phyloP scores from a whole-genome alignment of 1,139 yeast genomes.

The Hyphopichia wangnamkhiaoensis region DNA sequence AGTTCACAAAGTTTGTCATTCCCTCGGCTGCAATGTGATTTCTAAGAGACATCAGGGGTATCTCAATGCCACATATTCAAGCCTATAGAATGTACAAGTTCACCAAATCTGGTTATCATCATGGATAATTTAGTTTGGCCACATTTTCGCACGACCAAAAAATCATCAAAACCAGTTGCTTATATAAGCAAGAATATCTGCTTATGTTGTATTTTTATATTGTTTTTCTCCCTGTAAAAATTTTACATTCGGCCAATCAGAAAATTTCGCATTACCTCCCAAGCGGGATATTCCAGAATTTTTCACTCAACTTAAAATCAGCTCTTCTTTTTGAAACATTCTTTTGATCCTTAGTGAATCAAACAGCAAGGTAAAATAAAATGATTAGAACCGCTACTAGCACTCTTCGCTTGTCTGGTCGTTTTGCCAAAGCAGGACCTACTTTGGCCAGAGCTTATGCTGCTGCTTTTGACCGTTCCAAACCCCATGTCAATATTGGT shows the following conservation, averaged over 20 bases:
- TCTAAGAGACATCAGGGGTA: no score
- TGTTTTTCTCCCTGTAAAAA: background rate
- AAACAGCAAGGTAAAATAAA: conserved; percentile 3
- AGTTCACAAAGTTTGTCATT: no score
- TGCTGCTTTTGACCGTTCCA: conserved; percentile 83
- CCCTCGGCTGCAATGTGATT: no score
- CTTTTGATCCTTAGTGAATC: background rate
- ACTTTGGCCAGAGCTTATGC: conserved; percentile 53
- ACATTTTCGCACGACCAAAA: no score
- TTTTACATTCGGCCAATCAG: background rate
- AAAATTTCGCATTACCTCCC: background rate
- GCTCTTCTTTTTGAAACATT: background rate
- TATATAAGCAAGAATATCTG: no score
- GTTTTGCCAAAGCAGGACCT: conserved; percentile 22
- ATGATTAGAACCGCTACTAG: conserved; percentile 26
- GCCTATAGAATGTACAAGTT: no score
- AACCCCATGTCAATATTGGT: conserved; percentile 96
- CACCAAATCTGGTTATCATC: no score
- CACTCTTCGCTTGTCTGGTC: conserved; percentile 20
- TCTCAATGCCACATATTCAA: no score
- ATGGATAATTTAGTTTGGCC: no score
- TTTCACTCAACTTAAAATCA: background rate
- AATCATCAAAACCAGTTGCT: no score
- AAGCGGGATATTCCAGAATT: background rate
- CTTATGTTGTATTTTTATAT: no score